Percentiles rank a stretch among this genome's conserved stretches.
phyloP scores from a whole-genome alignment of 768 basidiomycete species.

The Collybiopsis luxurians region DNA sequence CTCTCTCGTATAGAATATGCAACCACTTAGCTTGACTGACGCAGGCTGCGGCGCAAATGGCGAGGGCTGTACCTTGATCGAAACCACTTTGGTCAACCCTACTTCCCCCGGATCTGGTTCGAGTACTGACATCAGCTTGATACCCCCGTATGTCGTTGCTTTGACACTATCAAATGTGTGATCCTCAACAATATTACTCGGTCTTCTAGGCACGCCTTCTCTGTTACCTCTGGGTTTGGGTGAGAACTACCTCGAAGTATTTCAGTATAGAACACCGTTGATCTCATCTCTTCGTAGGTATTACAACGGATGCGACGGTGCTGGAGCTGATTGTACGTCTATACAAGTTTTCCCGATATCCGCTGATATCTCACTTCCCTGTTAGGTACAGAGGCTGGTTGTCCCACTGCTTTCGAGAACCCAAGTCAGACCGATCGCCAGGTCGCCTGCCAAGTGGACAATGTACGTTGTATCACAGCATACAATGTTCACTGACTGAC shows the following conservation, averaged over 20 bases:
- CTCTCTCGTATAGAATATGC: background rate
- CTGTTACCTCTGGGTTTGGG: constrained; percentile 33
- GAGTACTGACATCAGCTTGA: constrained; percentile 31
- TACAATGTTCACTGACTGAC: background rate
- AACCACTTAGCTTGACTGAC: background rate
- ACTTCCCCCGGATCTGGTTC: constrained; percentile 29
- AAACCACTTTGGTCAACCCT: constrained; percentile 32
- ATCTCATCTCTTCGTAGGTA: too few species aligned
- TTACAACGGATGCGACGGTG: constrained; percentile 24
- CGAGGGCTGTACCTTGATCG: constrained; percentile 31
- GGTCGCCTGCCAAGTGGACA: constrained; percentile 28
- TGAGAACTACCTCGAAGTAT: too few species aligned
- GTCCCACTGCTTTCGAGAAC: constrained; percentile 29
- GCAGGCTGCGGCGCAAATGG: constrained; percentile 34
- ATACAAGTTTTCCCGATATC: background rate
- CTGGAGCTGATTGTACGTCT: constrained; percentile 24
- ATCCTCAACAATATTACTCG: background rate
- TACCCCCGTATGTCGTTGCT: constrained; percentile 24
- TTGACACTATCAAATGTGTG: background rate
- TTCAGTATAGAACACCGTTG: too few species aligned
- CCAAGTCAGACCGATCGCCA: constrained; percentile 26
- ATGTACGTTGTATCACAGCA: constrained; percentile 15
- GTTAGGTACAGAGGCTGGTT: constrained; percentile 25
- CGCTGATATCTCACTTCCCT: background rate
- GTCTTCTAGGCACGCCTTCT: constrained; percentile 28